Evolutionary conservation across 768 basidiomycete species (phyloP).

Genomic region (Suillus subluteus): DNA sequence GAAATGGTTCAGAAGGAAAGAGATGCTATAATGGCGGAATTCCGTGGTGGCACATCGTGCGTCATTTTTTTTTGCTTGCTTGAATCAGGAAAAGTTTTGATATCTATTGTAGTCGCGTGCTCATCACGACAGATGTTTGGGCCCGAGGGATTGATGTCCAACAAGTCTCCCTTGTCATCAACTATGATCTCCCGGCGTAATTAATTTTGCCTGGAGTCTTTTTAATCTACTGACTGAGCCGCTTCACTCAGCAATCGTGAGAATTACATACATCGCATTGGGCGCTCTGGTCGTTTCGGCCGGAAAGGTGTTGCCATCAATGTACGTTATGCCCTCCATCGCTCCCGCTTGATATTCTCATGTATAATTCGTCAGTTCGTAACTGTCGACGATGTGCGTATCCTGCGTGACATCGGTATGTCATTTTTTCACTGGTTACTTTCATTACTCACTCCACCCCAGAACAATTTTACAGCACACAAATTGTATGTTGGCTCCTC

Average conservation of each 20-base stretch:
- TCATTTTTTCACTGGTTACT: slow-evolving; percentile 16
- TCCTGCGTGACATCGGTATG: slow-evolving; percentile 94
- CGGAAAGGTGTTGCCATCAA: slow-evolving; percentile 99
- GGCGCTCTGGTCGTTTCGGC: slow-evolving; percentile 98
- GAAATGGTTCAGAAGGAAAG: slow-evolving; percentile 97
- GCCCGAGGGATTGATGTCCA: slow-evolving; percentile 98
- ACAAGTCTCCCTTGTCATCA: slow-evolving; percentile 96
- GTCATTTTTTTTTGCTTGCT: slow-evolving; percentile 33
- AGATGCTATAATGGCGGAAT: slow-evolving; percentile 96
- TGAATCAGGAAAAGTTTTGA: slow-evolving; percentile 8
- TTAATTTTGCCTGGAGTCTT: slow-evolving; percentile 32
- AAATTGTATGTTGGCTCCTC: slow-evolving; percentile 62
- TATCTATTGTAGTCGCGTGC: slow-evolving; percentile 65
- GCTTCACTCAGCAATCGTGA: slow-evolving; percentile 75
- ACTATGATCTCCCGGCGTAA: slow-evolving; percentile 94
- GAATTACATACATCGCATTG: slow-evolving; percentile 99
- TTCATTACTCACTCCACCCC: slow-evolving; percentile 19
- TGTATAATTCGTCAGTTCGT: slow-evolving; percentile 63
- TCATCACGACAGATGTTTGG: slow-evolving; percentile 97
- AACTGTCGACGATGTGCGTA: slow-evolving; percentile 94
- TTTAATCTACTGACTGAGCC: slow-evolving; percentile 16
- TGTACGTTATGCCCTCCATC: slow-evolving; percentile 50
- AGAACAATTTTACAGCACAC: slow-evolving; percentile 98
- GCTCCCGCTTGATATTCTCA: slow-evolving; percentile 20
- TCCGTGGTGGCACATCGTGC: slow-evolving; percentile 90